Conservation (phyloP, 306 rosid genomes). For the Leucaena leucocephala region DNA sequence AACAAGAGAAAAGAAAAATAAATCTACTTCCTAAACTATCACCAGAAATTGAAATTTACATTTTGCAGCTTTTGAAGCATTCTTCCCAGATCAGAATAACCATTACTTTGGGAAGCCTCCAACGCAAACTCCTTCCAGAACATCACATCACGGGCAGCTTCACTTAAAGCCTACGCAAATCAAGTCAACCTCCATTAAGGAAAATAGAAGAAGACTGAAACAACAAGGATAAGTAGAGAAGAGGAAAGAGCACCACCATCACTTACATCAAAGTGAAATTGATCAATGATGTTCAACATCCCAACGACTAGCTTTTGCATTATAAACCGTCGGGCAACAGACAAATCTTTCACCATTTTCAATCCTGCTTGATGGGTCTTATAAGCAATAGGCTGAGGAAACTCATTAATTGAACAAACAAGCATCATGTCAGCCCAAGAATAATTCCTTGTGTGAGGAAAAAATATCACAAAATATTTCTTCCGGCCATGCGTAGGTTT, state of each 20-base stretch:
- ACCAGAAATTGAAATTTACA: slow-evolving; percentile 65
- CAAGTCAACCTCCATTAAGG: slow-evolving; percentile 35
- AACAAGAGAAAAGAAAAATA: background rate
- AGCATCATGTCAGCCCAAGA: slow-evolving; percentile 94
- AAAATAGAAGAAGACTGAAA: slow-evolving; percentile 25
- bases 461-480: slow-evolving; percentile 86
- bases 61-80: slow-evolving; percentile 88
- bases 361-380: slow-evolving; percentile 76
- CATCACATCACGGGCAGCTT: slow-evolving; percentile 72
- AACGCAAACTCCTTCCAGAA: slow-evolving; percentile 91
- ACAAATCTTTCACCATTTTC: slow-evolving; percentile 78
- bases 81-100: slow-evolving; percentile 88
- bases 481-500: slow-evolving; percentile 95
- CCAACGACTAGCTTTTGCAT: slow-evolving; percentile 90
- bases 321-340: slow-evolving; percentile 77
- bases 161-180: slow-evolving; percentile 74
- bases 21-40: slow-evolving; percentile 37
- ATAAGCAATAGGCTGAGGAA: slow-evolving; percentile 86
- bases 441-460: slow-evolving; percentile 88
- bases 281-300: slow-evolving; percentile 86
- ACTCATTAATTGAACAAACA: slow-evolving; percentile 75
- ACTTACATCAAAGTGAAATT: slow-evolving; percentile 83
- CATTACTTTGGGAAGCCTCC: slow-evolving; percentile 83
- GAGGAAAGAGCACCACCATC: slow-evolving; percentile 34
- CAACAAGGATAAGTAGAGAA: slow-evolving; percentile 17